Evolutionary conservation across 2,329 filamentous ascomycete species (phyloP), one percentile per base, ranked within the genome.

Genomic region (Fusarium sp.): DNA sequence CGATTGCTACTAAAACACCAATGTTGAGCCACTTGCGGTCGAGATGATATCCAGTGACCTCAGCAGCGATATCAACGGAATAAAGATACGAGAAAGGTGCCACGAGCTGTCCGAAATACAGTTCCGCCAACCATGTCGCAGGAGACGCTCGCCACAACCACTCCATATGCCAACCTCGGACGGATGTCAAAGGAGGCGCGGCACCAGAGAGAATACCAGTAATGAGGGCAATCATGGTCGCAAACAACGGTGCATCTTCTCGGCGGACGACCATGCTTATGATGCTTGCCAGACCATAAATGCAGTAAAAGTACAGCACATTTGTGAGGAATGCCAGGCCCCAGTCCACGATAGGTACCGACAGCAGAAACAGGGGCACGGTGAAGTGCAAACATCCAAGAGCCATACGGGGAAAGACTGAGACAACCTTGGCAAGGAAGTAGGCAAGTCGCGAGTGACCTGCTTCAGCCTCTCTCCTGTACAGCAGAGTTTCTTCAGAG

Each of bases 381-480:
- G 85, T 83, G 75, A 89, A 88, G 74, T 89, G 87, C 50, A 88
- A 73, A 59, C 83, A 85, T 2, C 81, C 84, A 9, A 88, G 73
- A 0, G 80, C 69, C 78, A 88, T 86, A 5, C 87, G 80, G 1
- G 85, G 84, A 1, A 88, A 23, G 0, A 86, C 86, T 0, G 83
- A 83, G 0, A 87, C 4, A 4, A 85, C 80, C 74, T 89, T 89
- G 37, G 86, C 87, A 3, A 87, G 41, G 71, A 87, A 89, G 74
- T 89, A 89, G 0, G 87, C 84, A 23, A 82, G 76, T 12, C 85
- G 79, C 37, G 84, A 87, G 71, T 89, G 87, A 0, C 87, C 87
- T 1, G 86, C 83, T 43, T 86, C 84, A 5, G 86, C 81, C 75
- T 89, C 87, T 11, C 87, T 82, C 47, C 82, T 83, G 68, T 86